These are phyloP conservation scores for Didymella pinodella DNA, from an alignment of 2,329 filamentous ascomycete species.

Conservation along the genomic window DNA sequence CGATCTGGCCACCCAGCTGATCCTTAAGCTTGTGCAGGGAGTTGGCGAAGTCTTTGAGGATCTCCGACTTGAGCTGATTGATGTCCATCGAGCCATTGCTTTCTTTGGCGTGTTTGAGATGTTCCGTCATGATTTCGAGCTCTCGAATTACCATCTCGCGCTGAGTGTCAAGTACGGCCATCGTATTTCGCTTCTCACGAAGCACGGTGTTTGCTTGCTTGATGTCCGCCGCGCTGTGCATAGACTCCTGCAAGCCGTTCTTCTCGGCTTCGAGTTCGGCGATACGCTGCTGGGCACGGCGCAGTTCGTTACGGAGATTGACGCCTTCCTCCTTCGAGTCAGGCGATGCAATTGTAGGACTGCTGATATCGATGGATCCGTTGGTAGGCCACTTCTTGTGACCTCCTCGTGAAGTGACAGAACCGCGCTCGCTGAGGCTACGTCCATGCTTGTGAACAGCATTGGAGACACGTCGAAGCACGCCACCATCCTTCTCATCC, in stretches of 20 bases:
- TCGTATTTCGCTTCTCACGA: conserved; percentile 91
- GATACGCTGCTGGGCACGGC: conserved; percentile 82
- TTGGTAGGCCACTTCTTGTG: conserved; percentile 54
- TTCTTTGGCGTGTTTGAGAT: conserved; percentile 85
- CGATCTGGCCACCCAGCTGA: conserved; percentile 76
- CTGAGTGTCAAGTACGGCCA: conserved; percentile 91
- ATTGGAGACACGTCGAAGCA: conserved; percentile 89
- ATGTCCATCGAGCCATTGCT: conserved; percentile 80
- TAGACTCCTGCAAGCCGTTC: conserved; percentile 59
- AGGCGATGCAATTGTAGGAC: conserved; percentile 70
- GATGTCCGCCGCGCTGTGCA: conserved; percentile 67
- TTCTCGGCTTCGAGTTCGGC: conserved; percentile 87
- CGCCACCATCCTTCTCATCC: conserved; percentile 52
- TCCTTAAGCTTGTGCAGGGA: conserved; percentile 77
- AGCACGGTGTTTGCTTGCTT: conserved; percentile 87
- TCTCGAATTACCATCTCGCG: conserved; percentile 95
- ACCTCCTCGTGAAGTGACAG: conserved; percentile 42
- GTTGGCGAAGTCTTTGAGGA: conserved; percentile 68
- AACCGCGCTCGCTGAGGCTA: conserved; percentile 74
- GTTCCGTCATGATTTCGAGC: conserved; percentile 86
- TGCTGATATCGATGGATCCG: conserved; percentile 66
- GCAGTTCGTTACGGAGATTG: conserved; percentile 72
- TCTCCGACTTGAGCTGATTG: conserved; percentile 70
- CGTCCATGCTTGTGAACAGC: conserved; percentile 86
- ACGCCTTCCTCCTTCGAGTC: conserved; percentile 56